Evolutionary conservation across 352 stramenopile genomes (phyloP), one percentile per base, ranked within the genome.

Genomic region (Phytophthora colocasiae): DNA sequence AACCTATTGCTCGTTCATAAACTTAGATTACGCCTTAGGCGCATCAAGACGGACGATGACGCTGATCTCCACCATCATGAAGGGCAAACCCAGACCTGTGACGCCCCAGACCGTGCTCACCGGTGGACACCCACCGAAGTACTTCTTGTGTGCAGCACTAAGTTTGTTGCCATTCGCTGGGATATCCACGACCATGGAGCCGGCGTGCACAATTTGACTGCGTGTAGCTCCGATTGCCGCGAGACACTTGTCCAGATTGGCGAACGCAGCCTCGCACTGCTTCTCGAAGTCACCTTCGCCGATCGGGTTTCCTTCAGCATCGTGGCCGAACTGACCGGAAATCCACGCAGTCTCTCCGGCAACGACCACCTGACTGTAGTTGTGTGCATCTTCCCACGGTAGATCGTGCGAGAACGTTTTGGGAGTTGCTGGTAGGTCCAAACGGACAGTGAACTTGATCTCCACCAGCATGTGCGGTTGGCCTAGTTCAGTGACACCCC

Each of bases 201-300:
- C 43, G 11, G 19, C 47, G 11, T 31, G 32, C 29, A 54, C 47
- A 43, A 54, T 24, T 7, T 54, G 47, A 19, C 17, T 54, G 31
- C 47, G 47, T 8, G 47, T 54, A 10, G 47, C 47, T 43, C 47
- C 47, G 47, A 54, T 54, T 1, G 47, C 47, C 9, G 15, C 31
- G 2, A 54, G 47, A 31, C 47, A 54, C 47, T 54, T 54, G 47
- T 54, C 47, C 29, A 54, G 47, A 31, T 54, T 54, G 47, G 31
- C 47, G 17, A 44, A 54, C 31, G 31, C 31, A 5, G 29, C 47
- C 29, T 54, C 47, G 47, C 47, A 54, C n/a, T 54, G 47, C 47
- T 44, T 41, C 9, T 29, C 31, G 11, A 54, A 44, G 31, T 44
- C 47, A 11, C 10, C 29, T 44, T 54, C 47, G 6, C 47, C 47